Percentiles rank a stretch among this genome's conserved stretches.
phyloP scores from a whole-genome alignment of 73 alveolate species.

The Symbiodinium pilosum region DNA sequence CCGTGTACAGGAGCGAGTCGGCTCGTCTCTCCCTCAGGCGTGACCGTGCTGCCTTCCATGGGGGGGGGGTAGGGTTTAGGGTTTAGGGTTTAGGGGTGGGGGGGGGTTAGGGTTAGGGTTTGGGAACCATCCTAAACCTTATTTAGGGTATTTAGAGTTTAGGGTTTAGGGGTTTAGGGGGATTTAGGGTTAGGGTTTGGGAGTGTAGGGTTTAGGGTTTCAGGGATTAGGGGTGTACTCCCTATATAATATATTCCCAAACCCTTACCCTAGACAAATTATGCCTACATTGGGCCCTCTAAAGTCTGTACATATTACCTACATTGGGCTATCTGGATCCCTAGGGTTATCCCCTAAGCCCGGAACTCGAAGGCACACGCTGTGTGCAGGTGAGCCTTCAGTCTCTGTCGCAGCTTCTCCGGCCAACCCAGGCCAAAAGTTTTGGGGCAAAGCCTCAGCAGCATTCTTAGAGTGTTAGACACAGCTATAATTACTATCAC shows the following conservation, averaged over 20 bases:
- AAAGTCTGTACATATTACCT: no score
- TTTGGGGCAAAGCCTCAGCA: not conserved
- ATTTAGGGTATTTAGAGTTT: not conserved
- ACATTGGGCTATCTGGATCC: no score
- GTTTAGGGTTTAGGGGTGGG: not conserved
- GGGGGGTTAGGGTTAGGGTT: not conserved
- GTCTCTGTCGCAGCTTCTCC: not conserved
- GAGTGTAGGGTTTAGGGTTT: not conserved
- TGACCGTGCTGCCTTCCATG: not conserved
- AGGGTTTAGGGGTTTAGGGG: not conserved
- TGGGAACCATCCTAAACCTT: not conserved
- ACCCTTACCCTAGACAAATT: not conserved
- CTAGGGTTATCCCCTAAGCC: no score
- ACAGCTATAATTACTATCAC: no score
- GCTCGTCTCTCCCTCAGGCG: slow-evolving; percentile 70
- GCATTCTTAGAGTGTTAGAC: no score
- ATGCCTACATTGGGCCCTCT: no score
- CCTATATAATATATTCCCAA: not conserved
- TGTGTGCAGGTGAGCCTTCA: no score
- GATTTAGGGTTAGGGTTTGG: not conserved
- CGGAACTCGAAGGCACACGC: not conserved
- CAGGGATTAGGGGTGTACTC: not conserved
- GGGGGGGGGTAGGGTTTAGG: not conserved
- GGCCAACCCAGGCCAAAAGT: not conserved
- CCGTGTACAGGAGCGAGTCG: slow-evolving; percentile 53